A percentile compares a stretch with the other conserved stretches of the same genome.
These are phyloP conservation scores for Salix purpurea DNA, from an alignment of 345 rosid genomes.

Conservation along the genomic window DNA sequence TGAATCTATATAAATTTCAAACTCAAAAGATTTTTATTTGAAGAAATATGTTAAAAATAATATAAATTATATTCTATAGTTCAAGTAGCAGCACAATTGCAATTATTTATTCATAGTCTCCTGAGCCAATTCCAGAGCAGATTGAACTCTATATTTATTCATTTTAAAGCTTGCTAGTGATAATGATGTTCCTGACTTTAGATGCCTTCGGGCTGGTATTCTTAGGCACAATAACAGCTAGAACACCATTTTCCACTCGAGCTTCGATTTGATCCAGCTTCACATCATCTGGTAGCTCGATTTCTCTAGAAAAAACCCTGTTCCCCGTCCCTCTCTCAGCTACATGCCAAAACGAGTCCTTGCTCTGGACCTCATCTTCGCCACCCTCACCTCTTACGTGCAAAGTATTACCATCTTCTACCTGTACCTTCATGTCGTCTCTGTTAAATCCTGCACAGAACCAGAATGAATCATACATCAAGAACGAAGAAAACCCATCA, in stretches of 20 bases:
- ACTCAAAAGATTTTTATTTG: too few species aligned
- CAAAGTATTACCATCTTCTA: constrained; percentile 62
- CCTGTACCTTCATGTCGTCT: constrained; percentile 66
- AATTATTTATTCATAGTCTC: too few species aligned
- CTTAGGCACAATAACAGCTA: constrained; percentile 54
- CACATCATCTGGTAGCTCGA: constrained; percentile 75
- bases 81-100: too few species aligned
- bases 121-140: not conserved
- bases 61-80: too few species aligned
- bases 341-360: constrained; percentile 56
- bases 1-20: too few species aligned
- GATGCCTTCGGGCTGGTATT: constrained; percentile 46
- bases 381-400: constrained; percentile 47
- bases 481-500: not conserved
- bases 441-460: constrained; percentile 44
- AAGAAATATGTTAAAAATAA: too few species aligned
- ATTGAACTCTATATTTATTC: not conserved
- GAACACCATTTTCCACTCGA: constrained; percentile 65
- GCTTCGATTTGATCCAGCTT: constrained; percentile 70
- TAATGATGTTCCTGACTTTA: constrained; percentile 42
- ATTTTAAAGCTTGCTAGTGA: constrained; percentile 55
- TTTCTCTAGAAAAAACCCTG: constrained; percentile 49
- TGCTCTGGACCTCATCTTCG: constrained; percentile 33
- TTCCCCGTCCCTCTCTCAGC: constrained; percentile 58
- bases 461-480: not conserved